phyloP scores from a whole-genome alignment of 176 grass and related monocot genomes.

The Themeda triandra region DNA sequence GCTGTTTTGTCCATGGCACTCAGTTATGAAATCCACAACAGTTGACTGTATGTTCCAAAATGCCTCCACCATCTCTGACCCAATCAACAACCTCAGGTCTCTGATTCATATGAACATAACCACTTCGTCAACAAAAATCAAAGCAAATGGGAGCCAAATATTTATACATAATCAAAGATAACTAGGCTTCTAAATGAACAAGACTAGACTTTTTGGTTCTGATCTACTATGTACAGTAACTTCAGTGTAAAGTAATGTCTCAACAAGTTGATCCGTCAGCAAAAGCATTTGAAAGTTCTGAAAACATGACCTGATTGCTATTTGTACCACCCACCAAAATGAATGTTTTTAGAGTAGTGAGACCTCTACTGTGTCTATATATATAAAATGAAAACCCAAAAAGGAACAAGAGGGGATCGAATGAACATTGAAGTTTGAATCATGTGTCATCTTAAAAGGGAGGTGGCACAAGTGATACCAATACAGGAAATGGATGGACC shows the following conservation, averaged over 20 bases:
- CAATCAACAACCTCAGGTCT: conserved; percentile 82
- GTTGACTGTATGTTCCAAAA: conserved; percentile 45
- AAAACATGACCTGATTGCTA: background rate
- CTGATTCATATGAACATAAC: conserved; percentile 56
- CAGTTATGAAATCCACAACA: conserved; percentile 60
- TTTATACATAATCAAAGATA: conserved; percentile 11
- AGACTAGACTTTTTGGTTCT: background rate
- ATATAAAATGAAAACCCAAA: no score
- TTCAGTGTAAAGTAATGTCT: conserved; percentile 18
- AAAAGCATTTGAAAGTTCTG: background rate
- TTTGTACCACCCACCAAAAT: background rate
- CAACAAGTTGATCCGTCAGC: conserved; percentile 6
- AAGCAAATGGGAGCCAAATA: background rate
- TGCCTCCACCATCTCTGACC: conserved; percentile 69
- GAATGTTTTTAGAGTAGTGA: background rate
- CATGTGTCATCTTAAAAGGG: background rate
- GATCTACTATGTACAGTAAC: background rate
- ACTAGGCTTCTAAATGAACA: background rate
- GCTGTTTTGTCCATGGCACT: conserved; percentile 55
- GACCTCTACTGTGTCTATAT: background rate
- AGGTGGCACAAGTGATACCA: background rate
- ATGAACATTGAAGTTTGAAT: no score
- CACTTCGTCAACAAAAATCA: conserved; percentile 22
- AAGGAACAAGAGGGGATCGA: no score
- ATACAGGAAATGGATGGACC: conserved; percentile 14